Evolutionary conservation across 148 eudicot genomes (phyloP), one percentile per base, ranked within the genome.

Genomic region (Cornus suecica): DNA sequence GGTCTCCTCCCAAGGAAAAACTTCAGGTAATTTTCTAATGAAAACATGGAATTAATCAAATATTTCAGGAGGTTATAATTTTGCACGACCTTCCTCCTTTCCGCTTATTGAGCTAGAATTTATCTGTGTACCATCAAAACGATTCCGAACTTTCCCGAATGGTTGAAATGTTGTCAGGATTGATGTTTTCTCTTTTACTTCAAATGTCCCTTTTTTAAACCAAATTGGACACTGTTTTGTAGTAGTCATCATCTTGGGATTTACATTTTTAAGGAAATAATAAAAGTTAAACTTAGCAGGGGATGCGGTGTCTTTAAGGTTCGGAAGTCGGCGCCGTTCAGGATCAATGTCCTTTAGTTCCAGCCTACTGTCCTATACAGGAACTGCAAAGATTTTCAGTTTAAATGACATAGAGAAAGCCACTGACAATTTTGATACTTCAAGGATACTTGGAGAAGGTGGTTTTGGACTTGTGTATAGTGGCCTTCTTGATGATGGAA

Each of bases 401-500:
- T 79, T 89, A 27, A 74, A 74, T 76, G 99, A 93, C 45, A 85
- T 96, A 22, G 84, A 91, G 72, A 93, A 75, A 72, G 94, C 94
- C 74, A 96, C 99, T 9, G 77, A 88, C 69, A 74, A 84, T 61
- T 93, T 96, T 78, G 77, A 89, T 64, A 15, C 83, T 52, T 73
- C 80, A 26, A 89, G 88, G 63, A 85, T 93, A 72, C 83, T 96
- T 1, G 98, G 99, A 73, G 98, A 96, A 84, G 99, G 98, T 73
- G 99, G 99, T 67, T 96, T 96, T 82, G 99, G 99, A 73, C 83
- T 93, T 72, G 99, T 96, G 25, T 96, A 91, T 70, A 77, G 77
- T 48, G 99, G 99, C 77, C 76, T 70, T 63, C 90, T 93, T 54
- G 93, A 85, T 64, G 88, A 91, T 72, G 93, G 90, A 64, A 83